phyloP scores from a whole-genome alignment of 2,329 filamentous ascomycete genomes.

The Colletotrichum caudatum region DNA sequence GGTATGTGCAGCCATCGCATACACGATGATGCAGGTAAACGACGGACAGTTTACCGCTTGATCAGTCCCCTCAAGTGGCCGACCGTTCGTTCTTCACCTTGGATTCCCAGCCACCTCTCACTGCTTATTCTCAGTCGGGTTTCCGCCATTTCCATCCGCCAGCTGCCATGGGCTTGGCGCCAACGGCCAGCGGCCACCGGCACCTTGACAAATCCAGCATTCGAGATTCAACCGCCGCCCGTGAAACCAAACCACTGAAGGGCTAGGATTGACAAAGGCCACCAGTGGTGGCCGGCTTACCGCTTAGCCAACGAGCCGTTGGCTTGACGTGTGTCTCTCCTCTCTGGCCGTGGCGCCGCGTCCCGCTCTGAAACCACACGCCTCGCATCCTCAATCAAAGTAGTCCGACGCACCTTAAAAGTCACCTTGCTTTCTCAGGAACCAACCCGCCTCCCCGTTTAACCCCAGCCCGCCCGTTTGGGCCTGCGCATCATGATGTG shows the following conservation, averaged over 20 bases:
- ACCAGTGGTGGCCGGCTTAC: constrained; percentile 12
- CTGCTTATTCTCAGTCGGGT: not conserved
- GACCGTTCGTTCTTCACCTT: not conserved
- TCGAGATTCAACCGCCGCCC: constrained; percentile 18
- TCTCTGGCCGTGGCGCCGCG: constrained; percentile 15
- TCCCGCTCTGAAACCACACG: constrained; percentile 6
- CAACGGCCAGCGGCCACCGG: constrained; percentile 7
- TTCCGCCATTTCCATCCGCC: not conserved
- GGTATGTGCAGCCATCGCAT: not conserved
- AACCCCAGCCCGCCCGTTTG: constrained; percentile 16
- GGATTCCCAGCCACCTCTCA: constrained; percentile 8
- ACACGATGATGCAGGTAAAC: not conserved
- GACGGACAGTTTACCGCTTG: not conserved
- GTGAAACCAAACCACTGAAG: constrained; percentile 5
- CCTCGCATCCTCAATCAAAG: constrained; percentile 2
- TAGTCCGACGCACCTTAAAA: constrained; percentile 15
- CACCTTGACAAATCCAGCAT: not conserved
- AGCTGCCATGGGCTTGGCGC: not conserved
- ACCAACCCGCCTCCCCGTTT: too few relatives aligned
- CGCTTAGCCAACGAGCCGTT: constrained; percentile 28
- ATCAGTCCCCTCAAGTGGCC: not conserved
- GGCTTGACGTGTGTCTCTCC: constrained; percentile 32
- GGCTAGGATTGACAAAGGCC: constrained; percentile 16
- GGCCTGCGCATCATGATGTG: constrained; percentile 27
- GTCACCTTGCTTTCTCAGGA: constrained; percentile 1